Percentiles rank a stretch among this genome's conserved stretches.
Evolutionary conservation across 2,329 filamentous ascomycete genomes (phyloP).

Genomic region (Fusarium protoensiforme): DNA sequence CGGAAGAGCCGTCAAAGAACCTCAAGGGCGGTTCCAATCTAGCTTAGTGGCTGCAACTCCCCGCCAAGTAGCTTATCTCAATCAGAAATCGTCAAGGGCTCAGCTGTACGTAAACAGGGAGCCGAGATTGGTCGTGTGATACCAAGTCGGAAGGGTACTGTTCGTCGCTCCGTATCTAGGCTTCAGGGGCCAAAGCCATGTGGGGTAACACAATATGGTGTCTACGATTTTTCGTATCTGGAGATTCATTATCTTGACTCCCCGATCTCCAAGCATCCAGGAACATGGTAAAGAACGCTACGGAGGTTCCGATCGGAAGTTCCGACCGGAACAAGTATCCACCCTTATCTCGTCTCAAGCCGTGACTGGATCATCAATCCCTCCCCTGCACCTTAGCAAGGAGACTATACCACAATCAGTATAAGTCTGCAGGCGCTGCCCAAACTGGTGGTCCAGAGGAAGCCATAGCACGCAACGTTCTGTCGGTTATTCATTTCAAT

Average conservation of each 20-base stretch:
- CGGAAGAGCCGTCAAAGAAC: neutral
- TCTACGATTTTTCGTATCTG: neutral
- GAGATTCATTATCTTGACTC: neutral
- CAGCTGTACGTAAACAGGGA: neutral
- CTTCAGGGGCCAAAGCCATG: neutral
- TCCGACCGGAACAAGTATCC: neutral
- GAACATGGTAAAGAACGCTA: neutral
- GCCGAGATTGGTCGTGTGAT: neutral
- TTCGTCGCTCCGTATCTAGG: neutral
- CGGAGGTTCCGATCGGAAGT: conserved; percentile 29
- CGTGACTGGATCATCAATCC: neutral
- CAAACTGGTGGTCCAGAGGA: neutral
- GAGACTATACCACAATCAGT: neutral
- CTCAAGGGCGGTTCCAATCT: neutral
- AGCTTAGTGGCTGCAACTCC: neutral
- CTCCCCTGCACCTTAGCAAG: neutral
- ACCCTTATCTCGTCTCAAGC: neutral
- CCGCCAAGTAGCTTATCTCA: neutral
- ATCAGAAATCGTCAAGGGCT: neutral
- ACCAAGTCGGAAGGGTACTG: neutral
- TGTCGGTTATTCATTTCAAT: neutral
- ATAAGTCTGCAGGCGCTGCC: neutral
- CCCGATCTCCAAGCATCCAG: neutral
- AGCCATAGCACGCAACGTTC: neutral
- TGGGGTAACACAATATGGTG: neutral